phyloP scores from a whole-genome alignment of 225 moss, liverwort and hornwort genomes.

The Bryum argenteum region DNA sequence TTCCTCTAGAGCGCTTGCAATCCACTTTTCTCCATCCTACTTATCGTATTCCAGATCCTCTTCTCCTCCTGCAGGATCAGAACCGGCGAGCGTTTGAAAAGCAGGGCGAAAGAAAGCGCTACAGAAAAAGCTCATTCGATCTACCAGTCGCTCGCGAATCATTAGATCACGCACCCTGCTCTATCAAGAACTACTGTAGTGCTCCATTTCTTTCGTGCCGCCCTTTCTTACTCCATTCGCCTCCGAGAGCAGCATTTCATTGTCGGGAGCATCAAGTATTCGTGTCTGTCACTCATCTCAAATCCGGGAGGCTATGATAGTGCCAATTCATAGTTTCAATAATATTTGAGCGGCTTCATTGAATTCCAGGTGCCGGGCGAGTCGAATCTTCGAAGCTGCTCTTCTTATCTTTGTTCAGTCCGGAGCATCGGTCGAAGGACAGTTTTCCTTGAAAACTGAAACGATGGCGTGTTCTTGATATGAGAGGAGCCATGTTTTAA shows the following conservation, averaged over 20 bases:
- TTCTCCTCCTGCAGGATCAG: not conserved
- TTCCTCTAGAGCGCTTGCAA: not conserved
- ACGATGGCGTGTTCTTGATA: not conserved
- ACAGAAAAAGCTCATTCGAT: not conserved
- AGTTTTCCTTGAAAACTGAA: not conserved
- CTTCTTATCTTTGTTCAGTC: slow-evolving; percentile 22
- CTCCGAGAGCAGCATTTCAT: not conserved
- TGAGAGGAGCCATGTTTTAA: not conserved
- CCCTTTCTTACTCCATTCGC: not conserved
- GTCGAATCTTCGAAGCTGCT: slow-evolving; percentile 18
- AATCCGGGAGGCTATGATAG: not conserved
- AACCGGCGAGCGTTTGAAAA: not conserved
- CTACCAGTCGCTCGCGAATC: slow-evolving; percentile 25
- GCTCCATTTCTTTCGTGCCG: not conserved
- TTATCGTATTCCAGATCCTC: not conserved
- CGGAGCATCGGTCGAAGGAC: slow-evolving; percentile 26
- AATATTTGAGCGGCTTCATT: not conserved
- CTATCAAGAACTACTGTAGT: not conserved
- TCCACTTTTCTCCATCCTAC: not conserved
- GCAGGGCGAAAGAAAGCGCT: not conserved
- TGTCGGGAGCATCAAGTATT: not conserved
- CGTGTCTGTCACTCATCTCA: slow-evolving; percentile 2
- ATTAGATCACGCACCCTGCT: slow-evolving; percentile 15
- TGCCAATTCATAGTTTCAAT: not conserved
- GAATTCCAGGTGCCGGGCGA: not conserved